Percentiles rank a stretch among this genome's conserved stretches.
These are phyloP conservation scores for Neoascochyta sp. DNA, from an alignment of 2,329 filamentous ascomycete species.

Conservation along the genomic window DNA sequence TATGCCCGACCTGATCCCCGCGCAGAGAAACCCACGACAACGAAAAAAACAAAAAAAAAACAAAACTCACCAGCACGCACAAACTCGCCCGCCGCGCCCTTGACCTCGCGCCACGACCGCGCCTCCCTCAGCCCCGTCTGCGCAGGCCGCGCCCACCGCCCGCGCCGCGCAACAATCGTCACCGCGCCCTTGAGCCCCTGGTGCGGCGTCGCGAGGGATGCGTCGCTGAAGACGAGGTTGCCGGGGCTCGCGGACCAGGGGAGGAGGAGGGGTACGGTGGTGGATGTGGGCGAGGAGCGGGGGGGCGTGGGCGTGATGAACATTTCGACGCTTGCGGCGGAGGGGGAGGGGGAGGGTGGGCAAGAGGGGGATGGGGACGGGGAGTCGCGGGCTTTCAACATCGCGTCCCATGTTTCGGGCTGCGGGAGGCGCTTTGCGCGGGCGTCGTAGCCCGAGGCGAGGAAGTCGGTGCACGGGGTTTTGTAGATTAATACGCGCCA, in stretches of 20 bases:
- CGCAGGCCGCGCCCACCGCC: conserved; percentile 19
- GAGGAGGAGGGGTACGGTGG: conserved; percentile 14
- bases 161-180: conserved; percentile 29
- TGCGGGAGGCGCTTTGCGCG: conserved; percentile 25
- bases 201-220: conserved; percentile 23
- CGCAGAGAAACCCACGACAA: neutral
- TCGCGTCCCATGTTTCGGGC: conserved; percentile 28
- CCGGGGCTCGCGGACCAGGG: conserved; percentile 31
- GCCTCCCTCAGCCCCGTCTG: conserved; percentile 27
- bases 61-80: conserved; percentile 22
- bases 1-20: neutral
- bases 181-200: conserved; percentile 34
- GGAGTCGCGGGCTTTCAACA: conserved; percentile 32
- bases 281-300: conserved; percentile 12
- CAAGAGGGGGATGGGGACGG: no score
- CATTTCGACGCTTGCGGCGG: conserved; percentile 33
- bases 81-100: conserved; percentile 24
- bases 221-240: conserved; percentile 28
- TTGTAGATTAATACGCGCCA: conserved; percentile 35
- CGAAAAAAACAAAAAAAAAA: no score
- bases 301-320: conserved; percentile 25
- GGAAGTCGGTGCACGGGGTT: conserved; percentile 35
- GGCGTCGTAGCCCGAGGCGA: conserved; percentile 33
- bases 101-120: conserved; percentile 31
- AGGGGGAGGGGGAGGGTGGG: no score